Conservation (phyloP, 1,284 basidiomycete genomes). For the Pholiota adiposa region DNA sequence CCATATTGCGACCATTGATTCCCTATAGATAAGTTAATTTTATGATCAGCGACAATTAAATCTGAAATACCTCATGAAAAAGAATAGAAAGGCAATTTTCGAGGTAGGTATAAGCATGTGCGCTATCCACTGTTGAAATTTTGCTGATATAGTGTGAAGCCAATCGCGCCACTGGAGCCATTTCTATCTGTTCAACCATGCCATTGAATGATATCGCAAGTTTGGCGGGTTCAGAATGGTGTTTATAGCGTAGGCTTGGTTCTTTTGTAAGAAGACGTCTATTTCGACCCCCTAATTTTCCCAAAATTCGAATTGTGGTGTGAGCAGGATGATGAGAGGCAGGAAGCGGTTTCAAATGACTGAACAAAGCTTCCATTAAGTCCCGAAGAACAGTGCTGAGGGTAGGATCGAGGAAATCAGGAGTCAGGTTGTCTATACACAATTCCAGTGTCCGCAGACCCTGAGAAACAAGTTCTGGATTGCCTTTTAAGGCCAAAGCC, state of each 20-base stretch:
- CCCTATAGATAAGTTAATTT: slow-evolving; percentile 51
- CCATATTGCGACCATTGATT: slow-evolving; percentile 72
- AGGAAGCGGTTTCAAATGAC: slow-evolving; percentile 89
- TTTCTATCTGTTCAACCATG: slow-evolving; percentile 67
- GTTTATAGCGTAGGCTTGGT: slow-evolving; percentile 74
- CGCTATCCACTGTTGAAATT: slow-evolving; percentile 64
- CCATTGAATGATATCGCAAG: slow-evolving; percentile 80
- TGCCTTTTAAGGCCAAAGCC: slow-evolving; percentile 88
- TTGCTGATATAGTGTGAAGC: slow-evolving; percentile 73
- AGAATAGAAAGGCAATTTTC: slow-evolving; percentile 77
- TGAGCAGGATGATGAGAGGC: slow-evolving; percentile 92
- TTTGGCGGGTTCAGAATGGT: slow-evolving; percentile 71
- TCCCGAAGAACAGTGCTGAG: slow-evolving; percentile 92
- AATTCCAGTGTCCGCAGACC: slow-evolving; percentile 96
- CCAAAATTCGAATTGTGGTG: slow-evolving; percentile 95
- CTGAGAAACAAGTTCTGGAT: slow-evolving; percentile 92
- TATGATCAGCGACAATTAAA: slow-evolving; percentile 1
- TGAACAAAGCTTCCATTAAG: slow-evolving; percentile 93
- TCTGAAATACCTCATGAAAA: slow-evolving; percentile 67
- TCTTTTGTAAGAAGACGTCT: slow-evolving; percentile 87
- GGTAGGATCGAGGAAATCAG: slow-evolving; percentile 98
- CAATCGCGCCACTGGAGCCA: slow-evolving; percentile 75
- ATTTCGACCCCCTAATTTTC: slow-evolving; percentile 96
- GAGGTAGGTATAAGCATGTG: slow-evolving; percentile 80
- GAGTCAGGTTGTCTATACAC: slow-evolving; percentile 99